A percentile compares a stretch with the other conserved stretches of the same genome.
phyloP scores from a whole-genome alignment of 1,284 basidiomycete genomes.

The Marasmius tenuissimus region DNA sequence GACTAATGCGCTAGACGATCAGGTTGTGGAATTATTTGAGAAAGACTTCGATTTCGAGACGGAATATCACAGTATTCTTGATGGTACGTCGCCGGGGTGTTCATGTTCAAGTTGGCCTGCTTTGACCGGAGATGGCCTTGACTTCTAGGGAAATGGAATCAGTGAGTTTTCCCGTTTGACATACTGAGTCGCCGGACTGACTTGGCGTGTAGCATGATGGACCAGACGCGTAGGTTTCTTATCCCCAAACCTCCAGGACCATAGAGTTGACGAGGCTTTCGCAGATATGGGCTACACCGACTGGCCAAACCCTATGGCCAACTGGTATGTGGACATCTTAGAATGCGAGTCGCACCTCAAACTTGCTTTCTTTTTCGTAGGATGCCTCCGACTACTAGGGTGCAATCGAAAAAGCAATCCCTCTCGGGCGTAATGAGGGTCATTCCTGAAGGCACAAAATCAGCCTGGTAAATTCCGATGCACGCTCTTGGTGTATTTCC shows the following conservation, averaged over 20 bases:
- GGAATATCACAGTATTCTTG: slow-evolving; percentile 57
- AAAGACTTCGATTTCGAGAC: slow-evolving; percentile 57
- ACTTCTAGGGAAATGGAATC: slow-evolving; percentile 55
- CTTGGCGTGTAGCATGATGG: slow-evolving; percentile 54
- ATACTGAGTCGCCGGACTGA: background rate
- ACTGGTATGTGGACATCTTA: background rate
- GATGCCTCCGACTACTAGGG: slow-evolving; percentile 56
- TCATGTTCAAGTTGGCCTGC: slow-evolving; percentile 6
- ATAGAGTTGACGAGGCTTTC: background rate
- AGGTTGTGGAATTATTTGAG: slow-evolving; percentile 57
- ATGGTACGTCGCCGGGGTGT: slow-evolving; percentile 37
- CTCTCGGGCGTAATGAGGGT: slow-evolving; percentile 62
- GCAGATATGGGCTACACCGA: slow-evolving; percentile 53
- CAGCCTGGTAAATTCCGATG: slow-evolving; percentile 58
- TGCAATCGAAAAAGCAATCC: slow-evolving; percentile 56
- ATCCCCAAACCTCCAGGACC: background rate
- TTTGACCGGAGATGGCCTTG: background rate
- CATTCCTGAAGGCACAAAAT: slow-evolving; percentile 57
- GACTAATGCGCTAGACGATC: slow-evolving; percentile 55
- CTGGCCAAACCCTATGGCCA: slow-evolving; percentile 14
- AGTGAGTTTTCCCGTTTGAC: slow-evolving; percentile 32
- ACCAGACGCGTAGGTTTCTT: slow-evolving; percentile 49
- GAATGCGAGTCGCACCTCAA: background rate
- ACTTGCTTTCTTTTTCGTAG: slow-evolving; percentile 25
- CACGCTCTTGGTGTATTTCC: background rate